These are phyloP conservation scores for Thielaviopsis musarum DNA, from an alignment of 2,329 filamentous ascomycete genomes.

Conservation along the genomic window DNA sequence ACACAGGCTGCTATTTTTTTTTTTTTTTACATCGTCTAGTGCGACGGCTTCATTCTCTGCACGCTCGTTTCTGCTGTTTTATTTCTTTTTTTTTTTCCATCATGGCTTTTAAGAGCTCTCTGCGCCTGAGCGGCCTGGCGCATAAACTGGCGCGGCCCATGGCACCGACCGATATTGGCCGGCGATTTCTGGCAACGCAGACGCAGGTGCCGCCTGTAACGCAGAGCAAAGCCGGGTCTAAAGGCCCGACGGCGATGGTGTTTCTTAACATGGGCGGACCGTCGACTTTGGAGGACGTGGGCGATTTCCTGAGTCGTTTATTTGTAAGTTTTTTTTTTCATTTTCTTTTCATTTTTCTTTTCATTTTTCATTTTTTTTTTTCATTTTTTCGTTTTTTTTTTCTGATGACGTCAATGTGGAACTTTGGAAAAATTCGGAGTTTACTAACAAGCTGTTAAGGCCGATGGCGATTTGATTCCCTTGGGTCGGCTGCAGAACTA, in stretches of 20 bases:
- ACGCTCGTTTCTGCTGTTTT: not conserved
- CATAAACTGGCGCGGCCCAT: conserved; percentile 18
- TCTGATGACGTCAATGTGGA: conserved; percentile 9
- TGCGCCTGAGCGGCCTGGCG: conserved; percentile 12
- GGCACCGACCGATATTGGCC: conserved; percentile 13
- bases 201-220: conserved; percentile 52
- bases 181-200: conserved; percentile 22
- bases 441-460: conserved; percentile 29
- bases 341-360: not conserved
- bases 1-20: too few species aligned
- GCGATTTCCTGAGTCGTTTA: conserved; percentile 73
- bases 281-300: conserved; percentile 73
- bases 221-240: conserved; percentile 50
- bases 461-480: conserved; percentile 90
- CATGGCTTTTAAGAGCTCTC: conserved; percentile 20
- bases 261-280: conserved; percentile 99
- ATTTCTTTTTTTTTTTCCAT: conserved; percentile 8
- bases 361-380: too few species aligned
- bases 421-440: not conserved
- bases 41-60: not conserved
- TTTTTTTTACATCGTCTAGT: too few species aligned
- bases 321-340: conserved; percentile 49
- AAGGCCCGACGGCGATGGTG: conserved; percentile 91
- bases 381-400: not conserved
- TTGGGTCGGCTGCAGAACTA: conserved; percentile 82